A percentile compares a stretch with the other conserved stretches of the same genome.
phyloP scores from a whole-genome alignment of 176 grass and related monocot species.

The Phyllostachys edulis region DNA sequence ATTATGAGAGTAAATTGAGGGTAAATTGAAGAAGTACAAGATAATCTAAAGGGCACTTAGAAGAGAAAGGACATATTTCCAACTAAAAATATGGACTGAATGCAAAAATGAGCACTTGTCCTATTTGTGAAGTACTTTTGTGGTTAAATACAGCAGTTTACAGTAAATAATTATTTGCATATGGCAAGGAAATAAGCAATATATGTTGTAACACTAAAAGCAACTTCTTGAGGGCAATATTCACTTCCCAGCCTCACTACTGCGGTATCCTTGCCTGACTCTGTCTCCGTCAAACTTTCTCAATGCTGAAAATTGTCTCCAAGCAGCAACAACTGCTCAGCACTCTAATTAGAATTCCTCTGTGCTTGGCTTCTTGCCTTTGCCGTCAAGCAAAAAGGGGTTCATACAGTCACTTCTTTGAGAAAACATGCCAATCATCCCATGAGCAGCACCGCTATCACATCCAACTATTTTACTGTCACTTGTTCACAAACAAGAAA shows the following conservation, averaged over 20 bases:
- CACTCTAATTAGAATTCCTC: not conserved
- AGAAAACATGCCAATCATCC: conserved; percentile 15
- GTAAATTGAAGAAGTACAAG: not conserved
- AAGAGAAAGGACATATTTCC: not conserved
- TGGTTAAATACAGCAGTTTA: not conserved
- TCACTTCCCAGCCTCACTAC: not conserved
- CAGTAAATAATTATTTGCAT: not conserved
- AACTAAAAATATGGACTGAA: not conserved
- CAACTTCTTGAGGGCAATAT: conserved; percentile 7
- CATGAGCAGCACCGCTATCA: not conserved
- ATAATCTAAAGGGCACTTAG: not conserved
- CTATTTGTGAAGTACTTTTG: conserved; percentile 12
- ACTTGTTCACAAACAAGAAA: conserved; percentile 12
- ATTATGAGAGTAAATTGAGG: not conserved
- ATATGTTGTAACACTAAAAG: not conserved
- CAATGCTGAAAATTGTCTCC: not conserved
- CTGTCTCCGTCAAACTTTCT: conserved; percentile 11
- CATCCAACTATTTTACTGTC: conserved; percentile 10
- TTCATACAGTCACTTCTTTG: not conserved
- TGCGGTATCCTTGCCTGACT: not conserved
- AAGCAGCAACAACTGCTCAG: not conserved
- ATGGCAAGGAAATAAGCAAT: not conserved
- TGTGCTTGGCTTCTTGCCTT: not conserved
- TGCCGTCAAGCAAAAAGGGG: not conserved
- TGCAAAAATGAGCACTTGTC: not conserved